Conservation (phyloP, 306 rosid species). For the Crotalaria pallida region DNA sequence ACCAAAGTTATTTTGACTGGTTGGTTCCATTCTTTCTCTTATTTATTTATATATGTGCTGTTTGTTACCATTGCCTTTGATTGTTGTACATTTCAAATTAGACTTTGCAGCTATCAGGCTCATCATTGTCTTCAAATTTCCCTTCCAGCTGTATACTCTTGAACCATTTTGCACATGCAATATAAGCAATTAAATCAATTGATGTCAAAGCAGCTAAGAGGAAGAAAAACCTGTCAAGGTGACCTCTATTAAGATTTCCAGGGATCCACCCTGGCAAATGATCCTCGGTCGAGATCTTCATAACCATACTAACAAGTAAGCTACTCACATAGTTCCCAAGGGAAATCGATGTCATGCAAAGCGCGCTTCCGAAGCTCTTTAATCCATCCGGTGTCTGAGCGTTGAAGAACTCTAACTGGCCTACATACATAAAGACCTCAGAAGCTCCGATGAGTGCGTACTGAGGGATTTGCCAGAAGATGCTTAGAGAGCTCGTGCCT, state of each 20-base stretch:
- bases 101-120: slow-evolving; percentile 42
- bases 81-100: slow-evolving; percentile 25
- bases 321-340: slow-evolving; percentile 68
- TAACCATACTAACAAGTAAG: slow-evolving; percentile 50
- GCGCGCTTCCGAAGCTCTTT: slow-evolving; percentile 74
- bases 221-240: slow-evolving; percentile 65
- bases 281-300: slow-evolving; percentile 43
- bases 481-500: slow-evolving; percentile 51
- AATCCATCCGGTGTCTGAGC: slow-evolving; percentile 79
- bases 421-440: slow-evolving; percentile 72
- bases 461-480: slow-evolving; percentile 75
- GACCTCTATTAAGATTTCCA: slow-evolving; percentile 53
- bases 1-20: slow-evolving; percentile 17
- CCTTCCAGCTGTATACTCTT: slow-evolving; percentile 51
- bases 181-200: slow-evolving; percentile 39
- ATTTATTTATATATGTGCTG: slow-evolving; percentile 26
- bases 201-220: slow-evolving; percentile 50
- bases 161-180: slow-evolving; percentile 52
- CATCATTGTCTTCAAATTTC: slow-evolving; percentile 40
- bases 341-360: slow-evolving; percentile 74
- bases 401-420: slow-evolving; percentile 69
- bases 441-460: slow-evolving; percentile 64
- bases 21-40: slow-evolving; percentile 40
- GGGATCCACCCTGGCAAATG: slow-evolving; percentile 66
- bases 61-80: slow-evolving; percentile 29